A percentile compares a stretch with the other conserved stretches of the same genome.
These are phyloP conservation scores for Solanum medicagineum DNA, from an alignment of 257 asterid genomes.

Conservation along the genomic window DNA sequence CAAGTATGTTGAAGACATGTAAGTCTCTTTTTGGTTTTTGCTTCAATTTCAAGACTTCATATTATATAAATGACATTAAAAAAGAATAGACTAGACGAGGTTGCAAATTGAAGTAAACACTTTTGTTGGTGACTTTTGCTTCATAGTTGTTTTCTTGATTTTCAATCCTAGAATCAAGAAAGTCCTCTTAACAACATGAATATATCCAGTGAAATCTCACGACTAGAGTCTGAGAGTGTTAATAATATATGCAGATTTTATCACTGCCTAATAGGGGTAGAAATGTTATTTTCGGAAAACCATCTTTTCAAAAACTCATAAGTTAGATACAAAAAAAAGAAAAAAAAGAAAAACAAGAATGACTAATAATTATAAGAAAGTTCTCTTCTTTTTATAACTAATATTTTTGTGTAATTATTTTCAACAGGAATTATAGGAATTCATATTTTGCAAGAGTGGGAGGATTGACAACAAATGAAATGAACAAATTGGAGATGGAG, in stretches of 20 bases:
- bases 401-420: background rate
- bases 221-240: too few species aligned
- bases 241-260: too few species aligned
- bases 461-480: constrained; percentile 50
- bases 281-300: too few species aligned
- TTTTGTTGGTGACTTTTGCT: background rate
- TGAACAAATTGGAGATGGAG: constrained; percentile 62
- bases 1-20: constrained; percentile 92
- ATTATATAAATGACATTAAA: background rate
- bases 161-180: background rate
- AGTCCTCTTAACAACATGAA: too few species aligned
- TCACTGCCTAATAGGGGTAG: too few species aligned
- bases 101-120: background rate
- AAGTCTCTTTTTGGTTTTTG: constrained; percentile 13
- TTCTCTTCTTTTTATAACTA: too few species aligned
- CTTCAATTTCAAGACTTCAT: background rate
- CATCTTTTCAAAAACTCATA: too few species aligned
- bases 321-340: too few species aligned
- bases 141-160: background rate
- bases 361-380: too few species aligned
- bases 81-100: background rate
- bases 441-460: constrained; percentile 92
- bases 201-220: too few species aligned
- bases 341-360: too few species aligned
- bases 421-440: constrained; percentile 77